Percentiles rank a stretch among this genome's conserved stretches.
phyloP scores from a whole-genome alignment of 2,329 filamentous ascomycete genomes.

The Phialemoniopsis sp. region DNA sequence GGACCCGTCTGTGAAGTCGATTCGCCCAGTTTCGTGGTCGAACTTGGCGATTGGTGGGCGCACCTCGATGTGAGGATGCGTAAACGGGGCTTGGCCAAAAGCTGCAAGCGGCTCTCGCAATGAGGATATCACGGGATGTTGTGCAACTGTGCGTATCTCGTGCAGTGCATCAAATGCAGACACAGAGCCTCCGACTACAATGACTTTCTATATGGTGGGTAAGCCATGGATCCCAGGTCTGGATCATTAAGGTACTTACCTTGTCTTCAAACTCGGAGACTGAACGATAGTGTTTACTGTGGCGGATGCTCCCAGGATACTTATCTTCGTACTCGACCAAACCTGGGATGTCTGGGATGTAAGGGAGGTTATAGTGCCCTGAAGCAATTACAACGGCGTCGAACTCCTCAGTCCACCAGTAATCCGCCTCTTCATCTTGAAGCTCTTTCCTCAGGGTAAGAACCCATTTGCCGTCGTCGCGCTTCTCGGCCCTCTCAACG shows the following conservation, averaged over 20 bases:
- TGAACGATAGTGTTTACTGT: constrained; percentile 31
- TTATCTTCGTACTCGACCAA: constrained; percentile 25
- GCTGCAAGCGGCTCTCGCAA: constrained; percentile 40
- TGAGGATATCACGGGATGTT: constrained; percentile 44
- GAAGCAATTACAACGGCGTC: constrained; percentile 34
- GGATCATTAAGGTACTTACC: no score
- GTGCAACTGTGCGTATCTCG: constrained; percentile 40
- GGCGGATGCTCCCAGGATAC: constrained; percentile 29
- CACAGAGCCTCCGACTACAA: constrained; percentile 54
- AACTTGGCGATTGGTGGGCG: constrained; percentile 39
- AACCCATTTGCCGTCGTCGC: constrained; percentile 38
- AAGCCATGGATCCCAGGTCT: constrained; percentile 7
- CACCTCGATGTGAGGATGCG: constrained; percentile 42
- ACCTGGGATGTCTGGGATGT: constrained; percentile 30
- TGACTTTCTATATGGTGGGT: constrained; percentile 32
- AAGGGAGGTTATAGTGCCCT: constrained; percentile 33
- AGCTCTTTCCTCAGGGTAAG: constrained; percentile 41
- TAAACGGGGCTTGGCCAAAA: constrained; percentile 53
- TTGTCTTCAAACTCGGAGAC: constrained; percentile 16
- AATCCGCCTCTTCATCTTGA: constrained; percentile 22
- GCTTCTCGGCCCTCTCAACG: constrained; percentile 48
- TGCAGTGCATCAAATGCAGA: constrained; percentile 54
- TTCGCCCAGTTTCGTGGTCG: constrained; percentile 24
- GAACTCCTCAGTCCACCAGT: constrained; percentile 30
- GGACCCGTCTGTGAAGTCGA: constrained; percentile 49